phyloP scores from a whole-genome alignment of 2,329 filamentous ascomycete species.

The Didymella segeticola region DNA sequence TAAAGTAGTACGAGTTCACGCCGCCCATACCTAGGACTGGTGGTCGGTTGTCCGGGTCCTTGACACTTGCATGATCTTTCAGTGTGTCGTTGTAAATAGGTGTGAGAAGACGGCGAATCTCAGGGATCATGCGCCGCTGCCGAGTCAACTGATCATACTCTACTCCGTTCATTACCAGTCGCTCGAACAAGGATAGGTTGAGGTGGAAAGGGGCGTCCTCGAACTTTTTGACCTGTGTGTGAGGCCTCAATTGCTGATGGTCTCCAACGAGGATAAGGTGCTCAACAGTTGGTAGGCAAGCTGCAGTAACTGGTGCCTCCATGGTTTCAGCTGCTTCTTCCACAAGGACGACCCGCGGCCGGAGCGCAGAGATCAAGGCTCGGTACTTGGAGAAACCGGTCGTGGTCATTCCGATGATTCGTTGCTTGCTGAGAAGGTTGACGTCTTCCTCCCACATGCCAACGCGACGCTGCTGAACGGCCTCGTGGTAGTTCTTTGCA shows the following conservation, averaged over 20 bases:
- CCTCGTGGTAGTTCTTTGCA: conserved; percentile 58
- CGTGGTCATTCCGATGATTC: conserved; percentile 73
- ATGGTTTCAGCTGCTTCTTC: conserved; percentile 82
- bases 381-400: conserved; percentile 85
- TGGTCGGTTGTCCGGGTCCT: conserved; percentile 53
- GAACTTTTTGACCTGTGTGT: conserved; percentile 68
- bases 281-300: conserved; percentile 67
- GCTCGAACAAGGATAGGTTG: conserved; percentile 79
- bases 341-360: conserved; percentile 73
- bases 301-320: conserved; percentile 67
- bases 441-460: conserved; percentile 65
- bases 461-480: conserved; percentile 61
- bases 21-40: conserved; percentile 69
- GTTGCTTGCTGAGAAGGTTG: conserved; percentile 53
- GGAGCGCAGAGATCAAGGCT: conserved; percentile 68
- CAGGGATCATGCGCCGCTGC: conserved; percentile 77
- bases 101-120: conserved; percentile 65
- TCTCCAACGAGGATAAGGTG: conserved; percentile 77
- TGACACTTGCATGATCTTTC: conserved; percentile 65
- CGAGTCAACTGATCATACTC: conserved; percentile 69
- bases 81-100: conserved; percentile 67
- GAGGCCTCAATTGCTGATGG: conserved; percentile 78
- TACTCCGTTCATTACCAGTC: conserved; percentile 71
- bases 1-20: conserved; percentile 66
- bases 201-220: conserved; percentile 68